These are phyloP conservation scores for Schwanniomyces vanrijiae DNA, from an alignment of 805 yeast species.

Conservation along the genomic window DNA sequence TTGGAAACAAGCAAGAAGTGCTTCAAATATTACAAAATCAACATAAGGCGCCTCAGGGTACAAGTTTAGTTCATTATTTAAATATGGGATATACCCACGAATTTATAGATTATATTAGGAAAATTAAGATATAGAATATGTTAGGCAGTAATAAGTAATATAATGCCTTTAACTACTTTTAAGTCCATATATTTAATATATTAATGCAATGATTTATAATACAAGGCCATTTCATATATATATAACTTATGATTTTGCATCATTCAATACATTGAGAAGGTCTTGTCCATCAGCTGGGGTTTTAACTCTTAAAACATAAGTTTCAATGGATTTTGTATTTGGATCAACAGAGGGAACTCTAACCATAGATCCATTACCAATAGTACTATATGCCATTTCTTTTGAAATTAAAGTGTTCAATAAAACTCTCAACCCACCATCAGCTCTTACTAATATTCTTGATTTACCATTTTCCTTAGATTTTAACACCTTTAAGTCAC, in stretches of 20 bases:
- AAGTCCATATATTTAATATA: not conserved
- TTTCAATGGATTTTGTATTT: constrained; percentile 55
- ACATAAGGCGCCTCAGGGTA: not conserved
- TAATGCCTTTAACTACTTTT: not conserved
- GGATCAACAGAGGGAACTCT: constrained; percentile 61
- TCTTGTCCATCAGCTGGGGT: constrained; percentile 66
- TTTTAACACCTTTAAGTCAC: constrained; percentile 73
- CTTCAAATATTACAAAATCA: constrained; percentile 25
- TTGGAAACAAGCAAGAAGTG: constrained; percentile 51
- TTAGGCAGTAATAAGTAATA: not conserved
- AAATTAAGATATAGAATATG: constrained; percentile 3
- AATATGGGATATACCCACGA: constrained; percentile 52
- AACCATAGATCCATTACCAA: constrained; percentile 66
- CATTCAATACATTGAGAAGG: constrained; percentile 37
- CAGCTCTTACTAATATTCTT: constrained; percentile 81
- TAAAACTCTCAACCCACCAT: constrained; percentile 79
- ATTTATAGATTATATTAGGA: constrained; percentile 44
- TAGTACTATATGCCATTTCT: constrained; percentile 57
- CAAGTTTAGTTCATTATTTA: constrained; percentile 27
- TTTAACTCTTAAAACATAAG: constrained; percentile 76
- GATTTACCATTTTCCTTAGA: constrained; percentile 59
- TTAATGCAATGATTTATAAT: not conserved
- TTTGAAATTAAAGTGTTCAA: constrained; percentile 64
- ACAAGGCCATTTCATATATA: not conserved
- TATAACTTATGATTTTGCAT: constrained; percentile 15